Percentiles rank a stretch among this genome's conserved stretches.
Evolutionary conservation across 257 asterid species (phyloP).

Genomic region (Schizonepeta tenuifolia): DNA sequence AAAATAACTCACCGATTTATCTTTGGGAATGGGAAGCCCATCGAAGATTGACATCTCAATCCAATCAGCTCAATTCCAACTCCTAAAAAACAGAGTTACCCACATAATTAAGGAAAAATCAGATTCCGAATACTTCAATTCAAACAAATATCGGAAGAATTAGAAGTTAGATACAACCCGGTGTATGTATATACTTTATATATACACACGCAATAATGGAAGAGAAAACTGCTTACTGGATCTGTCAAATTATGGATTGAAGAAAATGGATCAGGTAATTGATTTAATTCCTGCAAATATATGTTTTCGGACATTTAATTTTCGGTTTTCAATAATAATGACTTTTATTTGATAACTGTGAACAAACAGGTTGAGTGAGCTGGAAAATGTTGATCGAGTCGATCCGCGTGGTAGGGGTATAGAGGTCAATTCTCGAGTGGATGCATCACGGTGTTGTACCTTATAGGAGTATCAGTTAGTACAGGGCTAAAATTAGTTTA

Average conservation of each 20-base stretch:
- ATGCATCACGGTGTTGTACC: constrained; percentile 33
- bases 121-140: constrained; percentile 25
- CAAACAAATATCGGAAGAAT: constrained; percentile 9
- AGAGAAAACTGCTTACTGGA: constrained; percentile 38
- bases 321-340: background rate
- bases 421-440: background rate
- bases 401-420: constrained; percentile 8
- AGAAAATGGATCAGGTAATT: constrained; percentile 33
- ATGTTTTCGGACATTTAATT: constrained; percentile 23
- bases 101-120: constrained; percentile 16
- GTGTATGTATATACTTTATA: background rate
- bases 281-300: constrained; percentile 23
- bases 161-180: constrained; percentile 1
- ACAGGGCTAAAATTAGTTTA: too few relatives aligned
- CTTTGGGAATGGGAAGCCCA: constrained; percentile 86
- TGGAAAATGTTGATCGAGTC: constrained; percentile 29
- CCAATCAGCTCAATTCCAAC: constrained; percentile 48
- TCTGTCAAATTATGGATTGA: constrained; percentile 34
- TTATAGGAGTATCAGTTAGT: background rate
- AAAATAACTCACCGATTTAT: constrained; percentile 68
- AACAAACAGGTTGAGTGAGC: constrained; percentile 7
- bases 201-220: constrained; percentile 11
- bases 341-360: constrained; percentile 9
- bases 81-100: constrained; percentile 20
- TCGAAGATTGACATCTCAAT: constrained; percentile 83